Evolutionary conservation across 2,329 filamentous ascomycete species (phyloP), one percentile per base, ranked within the genome.

Genomic region (Ophiocordyceps camponoti-floridani): DNA sequence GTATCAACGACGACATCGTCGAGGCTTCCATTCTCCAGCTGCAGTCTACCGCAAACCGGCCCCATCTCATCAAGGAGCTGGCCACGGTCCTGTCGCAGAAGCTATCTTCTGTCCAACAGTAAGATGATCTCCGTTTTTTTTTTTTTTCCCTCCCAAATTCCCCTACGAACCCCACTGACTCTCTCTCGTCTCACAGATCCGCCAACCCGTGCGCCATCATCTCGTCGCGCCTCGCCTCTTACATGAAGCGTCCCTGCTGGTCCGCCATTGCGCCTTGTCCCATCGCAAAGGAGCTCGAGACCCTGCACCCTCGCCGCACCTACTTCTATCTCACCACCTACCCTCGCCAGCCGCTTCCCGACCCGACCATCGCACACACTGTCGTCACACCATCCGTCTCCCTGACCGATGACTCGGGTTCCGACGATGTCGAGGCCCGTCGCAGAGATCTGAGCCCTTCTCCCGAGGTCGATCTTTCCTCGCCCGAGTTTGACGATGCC

Each of bases 261-360:
- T 84, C 77, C 27, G 77, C 82, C 8, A 66, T 80, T 44, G 72
- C 81, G 43, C 85, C 83, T 44, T 96, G 91, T 62, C 89, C 91
- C 4, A 67, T 96, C 45, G 85, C 84, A 44, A 96, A 96, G 66
- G 86, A 94, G 63, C 76, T 95, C 45, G 86, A 95, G 59, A 80
- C 84, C 38, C 82, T 89, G 40, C 89, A 96, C 59, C 91, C 91
- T 18, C 83, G 89, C 58, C 85, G 91, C 62, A 88, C 93, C 42
- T 96, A 94, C 69, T 96, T 93, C 66, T 96, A 88, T 65, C 75
- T 98, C 48, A 94, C 86, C 37, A 94, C 84, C n/a, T 82, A 74
- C 56, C 79, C 84, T 42, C 84, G 82, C 57, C 85, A 89, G 58
- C 77, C 85, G 35, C 77, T 96, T 18, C 85, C 86, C 2, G 67